Conservation (phyloP, 108 stramenopile species). For the Skeletonema costatum region DNA sequence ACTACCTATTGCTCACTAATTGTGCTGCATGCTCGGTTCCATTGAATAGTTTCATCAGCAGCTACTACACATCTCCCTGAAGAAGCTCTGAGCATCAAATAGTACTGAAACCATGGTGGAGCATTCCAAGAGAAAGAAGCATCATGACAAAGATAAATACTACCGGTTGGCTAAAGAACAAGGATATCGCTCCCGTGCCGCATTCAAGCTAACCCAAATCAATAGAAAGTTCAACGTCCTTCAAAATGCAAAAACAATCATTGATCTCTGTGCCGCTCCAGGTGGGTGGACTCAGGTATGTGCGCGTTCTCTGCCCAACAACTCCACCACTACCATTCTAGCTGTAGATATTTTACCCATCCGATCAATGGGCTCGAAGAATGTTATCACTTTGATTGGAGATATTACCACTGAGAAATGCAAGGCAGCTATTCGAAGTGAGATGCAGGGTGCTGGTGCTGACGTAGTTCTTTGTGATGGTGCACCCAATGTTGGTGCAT, state of each 20-base stretch:
- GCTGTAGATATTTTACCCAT: constrained; percentile 99
- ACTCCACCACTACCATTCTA: constrained; percentile 76
- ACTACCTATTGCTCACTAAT: no score
- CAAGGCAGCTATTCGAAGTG: constrained; percentile 77
- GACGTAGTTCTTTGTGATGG: constrained; percentile 99
- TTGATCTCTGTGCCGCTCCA: constrained; percentile 99
- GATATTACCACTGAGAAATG: constrained; percentile 98
- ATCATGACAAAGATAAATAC: constrained; percentile 94
- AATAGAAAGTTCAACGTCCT: constrained; percentile 95
- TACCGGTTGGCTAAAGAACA: constrained; percentile 98
- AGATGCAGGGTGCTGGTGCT: constrained; percentile 76
- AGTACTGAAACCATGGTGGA: constrained; percentile 37
- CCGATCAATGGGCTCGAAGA: constrained; percentile 59
- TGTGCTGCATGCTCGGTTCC: no score
- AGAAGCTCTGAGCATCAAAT: neutral
- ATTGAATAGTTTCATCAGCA: neutral
- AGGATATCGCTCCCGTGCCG: constrained; percentile 93
- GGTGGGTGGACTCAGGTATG: constrained; percentile 99
- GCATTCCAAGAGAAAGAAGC: constrained; percentile 81
- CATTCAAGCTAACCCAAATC: constrained; percentile 99
- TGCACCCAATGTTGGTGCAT: constrained; percentile 99
- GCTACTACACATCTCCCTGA: neutral
- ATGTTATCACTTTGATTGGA: constrained; percentile 92
- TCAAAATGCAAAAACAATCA: constrained; percentile 74
- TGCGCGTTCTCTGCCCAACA: constrained; percentile 68